These are phyloP conservation scores for Lanmaoa pseudosensibilis DNA, from an alignment of 768 basidiomycete species.

Conservation along the genomic window DNA sequence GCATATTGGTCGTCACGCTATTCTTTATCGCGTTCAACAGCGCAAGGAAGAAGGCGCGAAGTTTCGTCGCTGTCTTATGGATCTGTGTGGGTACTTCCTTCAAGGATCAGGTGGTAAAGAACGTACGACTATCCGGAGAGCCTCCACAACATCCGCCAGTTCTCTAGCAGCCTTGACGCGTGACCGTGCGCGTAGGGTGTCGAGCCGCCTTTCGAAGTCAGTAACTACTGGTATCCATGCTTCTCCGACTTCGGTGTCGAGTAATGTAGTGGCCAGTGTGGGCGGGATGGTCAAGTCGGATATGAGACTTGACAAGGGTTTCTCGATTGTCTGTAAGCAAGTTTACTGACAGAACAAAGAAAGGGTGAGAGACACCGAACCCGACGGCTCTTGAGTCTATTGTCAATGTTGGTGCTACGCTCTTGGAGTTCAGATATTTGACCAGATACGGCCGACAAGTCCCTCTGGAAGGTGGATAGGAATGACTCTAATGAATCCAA, in stretches of 20 bases:
- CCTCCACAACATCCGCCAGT: constrained; percentile 80
- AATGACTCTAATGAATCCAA: constrained; percentile 89
- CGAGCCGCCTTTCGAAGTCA: constrained; percentile 78
- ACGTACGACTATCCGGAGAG: constrained; percentile 83
- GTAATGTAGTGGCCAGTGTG: constrained; percentile 65
- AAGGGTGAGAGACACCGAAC: constrained; percentile 44
- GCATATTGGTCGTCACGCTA: constrained; percentile 89
- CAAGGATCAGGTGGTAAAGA: background rate
- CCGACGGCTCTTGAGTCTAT: constrained; percentile 76
- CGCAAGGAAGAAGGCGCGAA: constrained; percentile 82
- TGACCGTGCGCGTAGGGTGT: constrained; percentile 65
- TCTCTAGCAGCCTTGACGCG: constrained; percentile 88
- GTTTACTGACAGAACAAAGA: background rate
- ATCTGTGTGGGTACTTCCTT: constrained; percentile 1
- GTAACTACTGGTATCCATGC: constrained; percentile 81
- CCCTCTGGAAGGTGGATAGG: constrained; percentile 92
- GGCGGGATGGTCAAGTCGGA: constrained; percentile 84
- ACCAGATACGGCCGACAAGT: constrained; percentile 91
- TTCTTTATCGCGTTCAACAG: constrained; percentile 79
- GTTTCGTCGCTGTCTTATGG: constrained; percentile 79
- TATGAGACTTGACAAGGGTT: constrained; percentile 78
- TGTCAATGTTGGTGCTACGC: constrained; percentile 88
- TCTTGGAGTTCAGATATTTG: constrained; percentile 94
- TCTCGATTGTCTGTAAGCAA: constrained; percentile 74
- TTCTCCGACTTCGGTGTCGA: constrained; percentile 84